A percentile compares a stretch with the other conserved stretches of the same genome.
Conservation (phyloP, 2,329 filamentous ascomycete genomes). For the Paramyrothecium roridum region DNA sequence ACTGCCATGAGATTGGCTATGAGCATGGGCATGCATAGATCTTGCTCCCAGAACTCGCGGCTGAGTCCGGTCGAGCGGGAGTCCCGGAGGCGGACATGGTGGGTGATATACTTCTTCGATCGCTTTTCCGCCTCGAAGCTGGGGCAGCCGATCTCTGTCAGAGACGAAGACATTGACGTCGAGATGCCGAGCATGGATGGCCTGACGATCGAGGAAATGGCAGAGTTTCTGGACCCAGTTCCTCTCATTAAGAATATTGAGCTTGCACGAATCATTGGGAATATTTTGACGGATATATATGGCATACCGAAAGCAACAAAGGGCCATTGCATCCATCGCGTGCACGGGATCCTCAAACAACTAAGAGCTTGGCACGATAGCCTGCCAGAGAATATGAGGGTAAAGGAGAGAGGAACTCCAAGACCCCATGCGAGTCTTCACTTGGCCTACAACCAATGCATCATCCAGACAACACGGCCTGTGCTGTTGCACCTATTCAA, state of each 20-base stretch:
- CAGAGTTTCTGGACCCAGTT: conserved; percentile 23
- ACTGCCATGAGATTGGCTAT: conserved; percentile 34
- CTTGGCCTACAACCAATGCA: conserved; percentile 29
- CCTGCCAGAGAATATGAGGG: conserved; percentile 15
- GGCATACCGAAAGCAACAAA: conserved; percentile 22
- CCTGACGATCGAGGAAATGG: conserved; percentile 19
- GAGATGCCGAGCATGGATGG: conserved; percentile 26
- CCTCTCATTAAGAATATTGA: conserved; percentile 23
- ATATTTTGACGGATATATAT: conserved; percentile 24
- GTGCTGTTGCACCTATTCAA: conserved; percentile 27
- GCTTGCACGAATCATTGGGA: conserved; percentile 25
- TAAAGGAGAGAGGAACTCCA: conserved; percentile 19
- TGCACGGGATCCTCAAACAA: conserved; percentile 22
- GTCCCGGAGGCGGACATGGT: conserved; percentile 24
- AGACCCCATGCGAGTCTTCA: conserved; percentile 21
- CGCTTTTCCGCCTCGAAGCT: conserved; percentile 27
- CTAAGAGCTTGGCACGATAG: conserved; percentile 23
- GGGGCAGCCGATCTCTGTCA: conserved; percentile 24
- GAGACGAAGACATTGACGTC: conserved; percentile 29
- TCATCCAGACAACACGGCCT: conserved; percentile 28
- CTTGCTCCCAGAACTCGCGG: conserved; percentile 13
- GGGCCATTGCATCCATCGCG: conserved; percentile 22
- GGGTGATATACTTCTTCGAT: conserved; percentile 30
- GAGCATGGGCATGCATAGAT: conserved; percentile 38
- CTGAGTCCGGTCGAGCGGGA: conserved; percentile 19